phyloP scores from a whole-genome alignment of 441 rosid species.

The Populus hybrid region DNA sequence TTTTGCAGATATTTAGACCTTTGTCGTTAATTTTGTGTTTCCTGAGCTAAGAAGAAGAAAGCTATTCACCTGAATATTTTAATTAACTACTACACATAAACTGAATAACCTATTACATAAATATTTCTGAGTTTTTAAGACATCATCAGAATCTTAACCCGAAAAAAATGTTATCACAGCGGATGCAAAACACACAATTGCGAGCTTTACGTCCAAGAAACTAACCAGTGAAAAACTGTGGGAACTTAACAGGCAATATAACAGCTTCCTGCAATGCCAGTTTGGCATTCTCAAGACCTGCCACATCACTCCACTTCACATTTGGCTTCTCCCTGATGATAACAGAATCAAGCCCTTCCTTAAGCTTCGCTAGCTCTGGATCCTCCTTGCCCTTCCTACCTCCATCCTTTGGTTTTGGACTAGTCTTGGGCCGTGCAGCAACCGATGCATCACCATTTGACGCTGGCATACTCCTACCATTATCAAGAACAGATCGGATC shows the following conservation, averaged over 20 bases:
- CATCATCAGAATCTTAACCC: too few species aligned
- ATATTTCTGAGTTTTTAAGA: too few species aligned
- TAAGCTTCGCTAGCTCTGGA: constrained; percentile 78
- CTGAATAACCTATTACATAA: too few species aligned
- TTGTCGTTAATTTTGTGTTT: too few species aligned
- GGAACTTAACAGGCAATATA: constrained; percentile 87
- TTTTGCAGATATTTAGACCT: too few species aligned
- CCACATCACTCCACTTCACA: constrained; percentile 77
- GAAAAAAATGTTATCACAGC: neutral
- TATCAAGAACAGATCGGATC: constrained; percentile 79
- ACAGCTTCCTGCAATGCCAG: constrained; percentile 93
- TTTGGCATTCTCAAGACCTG: constrained; percentile 81
- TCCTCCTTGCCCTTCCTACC: constrained; percentile 76
- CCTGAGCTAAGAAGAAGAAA: too few species aligned
- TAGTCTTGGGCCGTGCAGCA: constrained; percentile 63
- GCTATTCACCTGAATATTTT: too few species aligned
- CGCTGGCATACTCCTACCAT: constrained; percentile 64
- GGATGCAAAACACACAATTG: neutral
- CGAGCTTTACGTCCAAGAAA: neutral
- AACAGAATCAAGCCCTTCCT: constrained; percentile 79
- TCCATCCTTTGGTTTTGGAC: constrained; percentile 42
- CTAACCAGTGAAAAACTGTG: constrained; percentile 88
- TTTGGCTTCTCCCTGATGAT: constrained; percentile 88
- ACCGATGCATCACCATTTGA: constrained; percentile 66
- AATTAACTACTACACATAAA: too few species aligned